These are phyloP conservation scores for Solanum medicagineum DNA, from an alignment of 257 asterid species.

Conservation along the genomic window DNA sequence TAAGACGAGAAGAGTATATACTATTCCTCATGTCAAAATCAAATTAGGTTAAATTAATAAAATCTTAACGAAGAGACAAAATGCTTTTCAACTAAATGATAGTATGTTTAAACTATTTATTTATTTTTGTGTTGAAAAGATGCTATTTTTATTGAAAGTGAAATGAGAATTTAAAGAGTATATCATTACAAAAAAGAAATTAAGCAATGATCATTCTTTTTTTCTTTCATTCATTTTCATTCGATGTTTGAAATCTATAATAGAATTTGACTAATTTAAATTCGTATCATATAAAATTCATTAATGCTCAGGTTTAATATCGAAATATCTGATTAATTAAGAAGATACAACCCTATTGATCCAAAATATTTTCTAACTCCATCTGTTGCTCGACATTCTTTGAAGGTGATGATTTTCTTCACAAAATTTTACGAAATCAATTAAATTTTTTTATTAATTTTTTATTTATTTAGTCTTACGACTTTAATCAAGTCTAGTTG, in stretches of 20 bases:
- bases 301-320: fast-evolving
- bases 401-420: not conserved
- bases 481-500: not conserved
- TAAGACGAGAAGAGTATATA: not conserved
- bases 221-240: not conserved
- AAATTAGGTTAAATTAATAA: not conserved
- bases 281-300: not conserved
- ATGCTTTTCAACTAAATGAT: not conserved
- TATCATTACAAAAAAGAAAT: not conserved
- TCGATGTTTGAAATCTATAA: fast-evolving
- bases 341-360: fast-evolving
- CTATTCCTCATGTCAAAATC: not conserved
- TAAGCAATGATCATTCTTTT: not conserved
- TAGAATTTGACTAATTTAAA: fast-evolving
- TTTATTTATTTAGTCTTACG: not conserved
- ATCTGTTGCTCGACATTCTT: too few relatives aligned
- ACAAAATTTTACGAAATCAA: not conserved
- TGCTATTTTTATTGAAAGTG: not conserved
- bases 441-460: not conserved
- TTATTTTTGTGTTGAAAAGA: not conserved
- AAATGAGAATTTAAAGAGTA: not conserved
- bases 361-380: too few relatives aligned
- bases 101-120: not conserved
- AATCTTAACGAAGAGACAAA: not conserved
- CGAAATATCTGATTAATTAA: not conserved